Percentiles rank a stretch among this genome's conserved stretches.
Evolutionary conservation across 2,329 filamentous ascomycete genomes (phyloP).

Genomic region (Fusarium sarcochroum): DNA sequence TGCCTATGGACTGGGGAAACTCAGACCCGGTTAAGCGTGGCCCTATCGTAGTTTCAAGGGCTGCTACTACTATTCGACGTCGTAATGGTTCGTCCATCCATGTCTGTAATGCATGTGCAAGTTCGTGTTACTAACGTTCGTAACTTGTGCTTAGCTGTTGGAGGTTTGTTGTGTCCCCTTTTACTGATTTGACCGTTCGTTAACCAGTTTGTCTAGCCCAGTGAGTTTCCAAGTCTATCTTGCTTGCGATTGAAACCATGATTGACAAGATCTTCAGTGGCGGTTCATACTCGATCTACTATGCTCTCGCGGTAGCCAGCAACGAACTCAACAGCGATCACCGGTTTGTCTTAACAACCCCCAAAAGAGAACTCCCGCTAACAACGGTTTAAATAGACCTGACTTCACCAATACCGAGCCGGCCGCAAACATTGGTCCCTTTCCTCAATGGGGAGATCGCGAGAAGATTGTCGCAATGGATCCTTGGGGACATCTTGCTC

Average conservation of each 20-base stretch:
- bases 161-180: conserved; percentile 61
- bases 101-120: conserved; percentile 18
- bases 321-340: conserved; percentile 89
- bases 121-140: conserved; percentile 29
- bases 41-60: conserved; percentile 88
- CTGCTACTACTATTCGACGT: conserved; percentile 80
- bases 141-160: conserved; percentile 61
- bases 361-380: background rate
- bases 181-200: conserved; percentile 41
- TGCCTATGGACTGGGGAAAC: conserved; percentile 90
- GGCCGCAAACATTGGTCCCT: conserved; percentile 88
- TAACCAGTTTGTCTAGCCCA: conserved; percentile 52
- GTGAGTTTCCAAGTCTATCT: conserved; percentile 35
- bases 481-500: conserved; percentile 88
- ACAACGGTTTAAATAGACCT: conserved; percentile 56
- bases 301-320: conserved; percentile 91
- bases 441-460: conserved; percentile 88
- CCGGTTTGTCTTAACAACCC: conserved; percentile 60
- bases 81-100: conserved; percentile 76
- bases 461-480: conserved; percentile 99
- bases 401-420: conserved; percentile 86
- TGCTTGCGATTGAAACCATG: background rate
- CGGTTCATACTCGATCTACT: conserved; percentile 96
- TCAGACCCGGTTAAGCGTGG: conserved; percentile 81
- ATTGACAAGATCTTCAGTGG: conserved; percentile 62